These are phyloP conservation scores for Ormosia emarginata DNA, from an alignment of 306 rosid species.

Conservation along the genomic window DNA sequence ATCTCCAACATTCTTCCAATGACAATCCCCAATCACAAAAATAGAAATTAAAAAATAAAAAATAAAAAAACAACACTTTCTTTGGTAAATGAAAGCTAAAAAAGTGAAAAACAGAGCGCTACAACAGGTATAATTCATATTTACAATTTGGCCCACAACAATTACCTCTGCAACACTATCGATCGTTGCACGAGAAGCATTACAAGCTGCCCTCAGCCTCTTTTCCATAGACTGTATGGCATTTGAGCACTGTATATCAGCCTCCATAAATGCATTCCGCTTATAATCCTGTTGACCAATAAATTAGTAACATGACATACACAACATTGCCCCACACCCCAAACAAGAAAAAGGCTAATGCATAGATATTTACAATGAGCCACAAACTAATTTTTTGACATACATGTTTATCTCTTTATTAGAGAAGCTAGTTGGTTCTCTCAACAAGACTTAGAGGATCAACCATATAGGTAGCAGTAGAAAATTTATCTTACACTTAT, in stretches of 20 bases:
- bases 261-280: slow-evolving; percentile 81
- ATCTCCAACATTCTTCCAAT: neutral
- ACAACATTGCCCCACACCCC: neutral
- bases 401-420: neutral
- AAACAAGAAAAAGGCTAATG: neutral
- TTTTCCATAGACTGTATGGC: slow-evolving; percentile 87
- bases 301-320: slow-evolving; percentile 12
- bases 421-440: neutral
- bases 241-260: slow-evolving; percentile 74
- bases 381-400: neutral
- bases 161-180: slow-evolving; percentile 78
- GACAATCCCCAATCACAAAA: neutral
- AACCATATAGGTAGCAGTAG: neutral
- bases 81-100: neutral
- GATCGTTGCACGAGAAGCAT: slow-evolving; percentile 71
- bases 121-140: neutral
- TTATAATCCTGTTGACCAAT: slow-evolving; percentile 75
- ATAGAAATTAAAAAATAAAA: neutral
- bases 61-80: too few species aligned
- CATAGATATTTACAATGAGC: neutral
- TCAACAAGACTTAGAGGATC: neutral
- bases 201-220: slow-evolving; percentile 88
- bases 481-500: neutral
- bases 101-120: neutral
- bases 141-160: neutral